phyloP scores from a whole-genome alignment of 257 asterid genomes.

The Lycium barbarum region DNA sequence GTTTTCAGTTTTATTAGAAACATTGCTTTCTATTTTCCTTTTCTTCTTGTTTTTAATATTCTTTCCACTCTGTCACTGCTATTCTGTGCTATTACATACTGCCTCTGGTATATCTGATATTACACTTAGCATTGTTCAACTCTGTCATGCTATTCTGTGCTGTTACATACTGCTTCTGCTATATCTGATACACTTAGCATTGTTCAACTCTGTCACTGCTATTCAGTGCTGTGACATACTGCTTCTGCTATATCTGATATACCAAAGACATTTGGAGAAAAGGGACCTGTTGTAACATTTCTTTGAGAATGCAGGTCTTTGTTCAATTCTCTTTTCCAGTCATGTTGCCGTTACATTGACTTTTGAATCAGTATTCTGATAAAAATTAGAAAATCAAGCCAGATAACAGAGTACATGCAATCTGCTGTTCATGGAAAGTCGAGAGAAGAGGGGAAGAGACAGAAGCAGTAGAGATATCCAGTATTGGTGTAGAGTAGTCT shows the following conservation, averaged over 20 bases:
- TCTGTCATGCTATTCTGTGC: too few species aligned
- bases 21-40: not conserved
- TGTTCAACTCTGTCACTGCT: not conserved
- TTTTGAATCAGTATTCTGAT: not conserved
- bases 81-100: not conserved
- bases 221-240: not conserved
- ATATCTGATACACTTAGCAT: not conserved
- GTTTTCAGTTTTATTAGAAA: not conserved
- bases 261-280: not conserved
- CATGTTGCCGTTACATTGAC: not conserved
- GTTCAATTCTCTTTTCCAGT: not conserved
- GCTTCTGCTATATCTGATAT: not conserved
- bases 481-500: not conserved
- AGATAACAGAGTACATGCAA: constrained; percentile 17
- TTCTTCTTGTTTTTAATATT: not conserved
- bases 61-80: not conserved
- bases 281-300: not conserved
- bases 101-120: not conserved
- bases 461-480: not conserved
- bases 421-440: not conserved
- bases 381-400: not conserved
- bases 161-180: not conserved
- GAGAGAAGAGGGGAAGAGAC: not conserved
- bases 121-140: not conserved
- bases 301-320: constrained; percentile 19